These are phyloP conservation scores for Talaromyces amestolkiae DNA, from an alignment of 2,329 filamentous ascomycete genomes.

Conservation along the genomic window DNA sequence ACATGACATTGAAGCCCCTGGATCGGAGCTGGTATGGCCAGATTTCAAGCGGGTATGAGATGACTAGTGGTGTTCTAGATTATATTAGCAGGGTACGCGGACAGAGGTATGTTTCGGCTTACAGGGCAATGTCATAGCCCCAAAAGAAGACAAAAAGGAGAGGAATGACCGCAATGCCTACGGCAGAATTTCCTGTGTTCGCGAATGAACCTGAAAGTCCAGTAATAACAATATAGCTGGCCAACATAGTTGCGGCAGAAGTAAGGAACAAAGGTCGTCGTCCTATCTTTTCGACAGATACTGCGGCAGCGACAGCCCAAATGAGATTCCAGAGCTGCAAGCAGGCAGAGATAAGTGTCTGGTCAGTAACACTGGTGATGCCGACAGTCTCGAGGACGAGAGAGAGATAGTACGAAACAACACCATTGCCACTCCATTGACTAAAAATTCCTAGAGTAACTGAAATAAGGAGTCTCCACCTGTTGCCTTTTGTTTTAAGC, in stretches of 20 bases:
- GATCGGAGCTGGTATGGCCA: constrained; percentile 39
- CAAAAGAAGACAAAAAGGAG: constrained; percentile 57
- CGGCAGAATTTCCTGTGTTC: constrained; percentile 47
- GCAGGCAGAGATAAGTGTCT: constrained; percentile 3
- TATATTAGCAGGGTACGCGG: no score
- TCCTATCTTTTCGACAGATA: constrained; percentile 52
- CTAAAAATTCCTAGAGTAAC: no score
- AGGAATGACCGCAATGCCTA: constrained; percentile 49
- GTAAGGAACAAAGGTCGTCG: constrained; percentile 48
- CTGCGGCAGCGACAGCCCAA: constrained; percentile 55
- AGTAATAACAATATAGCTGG: constrained; percentile 52
- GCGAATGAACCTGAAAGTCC: constrained; percentile 53
- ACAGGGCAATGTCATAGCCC: constrained; percentile 4
- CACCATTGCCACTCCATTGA: constrained; percentile 53
- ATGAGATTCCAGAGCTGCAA: constrained; percentile 45
- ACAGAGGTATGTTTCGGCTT: no score
- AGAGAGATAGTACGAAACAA: constrained; percentile 67
- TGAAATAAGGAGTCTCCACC: no score
- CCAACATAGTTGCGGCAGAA: constrained; percentile 46
- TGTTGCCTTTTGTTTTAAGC: no score
- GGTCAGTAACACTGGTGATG: constrained; percentile 43
- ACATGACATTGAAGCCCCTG: constrained; percentile 28
- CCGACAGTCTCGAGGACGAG: constrained; percentile 61
- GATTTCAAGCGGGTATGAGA: constrained; percentile 31
- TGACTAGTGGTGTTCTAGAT: constrained; percentile 11